Percentiles rank a stretch among this genome's conserved stretches.
These are phyloP conservation scores for Cladophialophora chaetospira DNA, from an alignment of 2,329 filamentous ascomycete species.

Conservation along the genomic window DNA sequence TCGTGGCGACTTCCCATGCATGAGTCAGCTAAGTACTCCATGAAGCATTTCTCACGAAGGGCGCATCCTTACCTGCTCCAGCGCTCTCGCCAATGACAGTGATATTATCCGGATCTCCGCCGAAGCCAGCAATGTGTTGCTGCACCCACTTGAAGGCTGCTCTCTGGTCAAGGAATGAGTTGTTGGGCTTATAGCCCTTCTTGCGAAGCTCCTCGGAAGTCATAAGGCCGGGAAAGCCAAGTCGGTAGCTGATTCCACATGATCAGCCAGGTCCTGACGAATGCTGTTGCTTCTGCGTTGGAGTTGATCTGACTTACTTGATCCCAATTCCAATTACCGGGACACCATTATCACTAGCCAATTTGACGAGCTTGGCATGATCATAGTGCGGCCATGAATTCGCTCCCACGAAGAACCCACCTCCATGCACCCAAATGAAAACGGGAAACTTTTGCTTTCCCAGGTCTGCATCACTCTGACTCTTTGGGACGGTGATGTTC, in stretches of 20 bases:
- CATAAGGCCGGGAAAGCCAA: constrained; percentile 49
- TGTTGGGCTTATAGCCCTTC: constrained; percentile 50
- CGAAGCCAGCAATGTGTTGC: constrained; percentile 45
- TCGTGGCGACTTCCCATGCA: constrained; percentile 35
- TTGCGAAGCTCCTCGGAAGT: constrained; percentile 52
- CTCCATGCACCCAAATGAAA: constrained; percentile 60
- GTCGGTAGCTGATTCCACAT: constrained; percentile 52
- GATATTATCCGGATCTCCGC: constrained; percentile 45
- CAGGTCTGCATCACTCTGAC: constrained; percentile 40
- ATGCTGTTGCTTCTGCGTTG: too few species aligned
- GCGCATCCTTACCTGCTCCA: constrained; percentile 44
- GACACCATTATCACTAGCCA: constrained; percentile 46
- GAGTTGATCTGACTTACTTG: constrained; percentile 49
- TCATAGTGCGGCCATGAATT: constrained; percentile 58
- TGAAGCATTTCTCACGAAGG: not conserved
- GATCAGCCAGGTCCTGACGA: too few species aligned
- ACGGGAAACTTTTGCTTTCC: constrained; percentile 56
- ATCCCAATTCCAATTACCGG: constrained; percentile 52
- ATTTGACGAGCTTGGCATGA: constrained; percentile 47
- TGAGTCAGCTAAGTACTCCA: not conserved
- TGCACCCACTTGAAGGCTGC: constrained; percentile 44
- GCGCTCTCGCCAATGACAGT: constrained; percentile 51
- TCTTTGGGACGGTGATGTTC: constrained; percentile 53
- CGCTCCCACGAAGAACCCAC: constrained; percentile 60
- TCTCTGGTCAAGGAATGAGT: constrained; percentile 47